Base-by-base conservation (phyloP, 2,329 filamentous ascomycete species). In the Colletotrichum falcatum region DNA sequence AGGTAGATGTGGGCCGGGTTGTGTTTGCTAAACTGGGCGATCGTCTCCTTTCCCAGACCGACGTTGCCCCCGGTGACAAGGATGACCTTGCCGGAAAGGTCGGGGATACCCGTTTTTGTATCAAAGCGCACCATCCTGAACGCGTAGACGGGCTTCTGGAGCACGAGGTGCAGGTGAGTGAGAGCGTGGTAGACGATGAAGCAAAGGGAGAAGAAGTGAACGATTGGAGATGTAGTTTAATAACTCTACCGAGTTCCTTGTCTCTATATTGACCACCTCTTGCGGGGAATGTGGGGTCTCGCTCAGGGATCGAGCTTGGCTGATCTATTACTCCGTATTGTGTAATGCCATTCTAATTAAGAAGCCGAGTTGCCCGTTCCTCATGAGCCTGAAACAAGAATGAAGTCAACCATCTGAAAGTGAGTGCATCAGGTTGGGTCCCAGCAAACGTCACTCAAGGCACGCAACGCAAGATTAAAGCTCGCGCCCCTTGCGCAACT, bases 21-120 rank as follows among this genome's bases (percentile, higher is more conserved):
- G 44, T 61, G 71, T 51, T 65, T 72, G 63, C 58, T 64, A 26
- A 72, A 64, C 63, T 72, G 62, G 53, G 60, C 30, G 39, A 71
- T 49, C n/a, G 66, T 67, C 23, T 72, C 72, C 46, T 73, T 74
- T 28, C 79, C 73, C 58, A 74, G 73, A 48, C 77, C 76, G 35
- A 77, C 56, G 23, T 76, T 76, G 70, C 73, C 74, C 20, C 75
- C 77, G 16, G 76, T 73, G 3, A 68, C 70, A n/a, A 77, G 75
- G 14, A 79, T 77, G 7, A 81, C 75, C 39, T 78, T 80, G 76
- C 66, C 73, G 18, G 66, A 49, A 8, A 72, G 67, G 59, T 70
- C 66, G 28, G 70, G 70, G 14, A 72, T 67, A 55, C 61, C 70
- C 14, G 53, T 67, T n/a, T 63, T 58, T 23, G 63, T 30, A 44